Percentiles rank a stretch among this genome's conserved stretches.
phyloP scores from a whole-genome alignment of 768 basidiomycete genomes.

The Russula sp. region DNA sequence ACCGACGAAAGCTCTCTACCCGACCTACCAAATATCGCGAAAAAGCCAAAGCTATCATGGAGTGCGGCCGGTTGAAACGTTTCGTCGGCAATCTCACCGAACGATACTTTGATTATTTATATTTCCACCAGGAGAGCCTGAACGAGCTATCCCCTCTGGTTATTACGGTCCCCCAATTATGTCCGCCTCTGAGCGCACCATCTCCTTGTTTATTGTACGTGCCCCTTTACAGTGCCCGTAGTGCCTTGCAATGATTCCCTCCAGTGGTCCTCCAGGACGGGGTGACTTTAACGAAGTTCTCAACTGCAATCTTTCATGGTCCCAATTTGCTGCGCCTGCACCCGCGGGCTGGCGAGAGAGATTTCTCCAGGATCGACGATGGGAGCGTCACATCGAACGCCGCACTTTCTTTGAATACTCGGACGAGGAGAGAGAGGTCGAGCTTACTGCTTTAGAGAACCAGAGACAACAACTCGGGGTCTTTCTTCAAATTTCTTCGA shows the following conservation, averaged over 20 bases:
- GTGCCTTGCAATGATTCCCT: background rate
- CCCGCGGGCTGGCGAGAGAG: constrained; percentile 24
- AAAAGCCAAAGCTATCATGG: constrained; percentile 16
- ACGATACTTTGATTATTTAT: constrained; percentile 18
- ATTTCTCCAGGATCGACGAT: constrained; percentile 13
- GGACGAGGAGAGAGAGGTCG: constrained; percentile 11
- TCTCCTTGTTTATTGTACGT: constrained; percentile 21
- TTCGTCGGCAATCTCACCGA: constrained; percentile 18
- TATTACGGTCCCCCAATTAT: constrained; percentile 13
- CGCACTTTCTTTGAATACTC: constrained; percentile 15
- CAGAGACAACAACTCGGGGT: constrained; percentile 14
- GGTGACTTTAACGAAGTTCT: constrained; percentile 19
- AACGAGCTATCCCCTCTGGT: constrained; percentile 13
- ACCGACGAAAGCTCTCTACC: constrained; percentile 7
- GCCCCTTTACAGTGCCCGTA: too few relatives aligned
- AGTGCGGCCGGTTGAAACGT: constrained; percentile 8
- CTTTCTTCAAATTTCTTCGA: background rate
- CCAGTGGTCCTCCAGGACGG: constrained; percentile 19
- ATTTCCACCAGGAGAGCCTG: constrained; percentile 19
- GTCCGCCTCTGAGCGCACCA: constrained; percentile 13
- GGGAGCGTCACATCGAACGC: constrained; percentile 14
- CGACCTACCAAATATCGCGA: constrained; percentile 18
- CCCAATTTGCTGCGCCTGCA: constrained; percentile 20
- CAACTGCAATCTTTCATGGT: constrained; percentile 21
- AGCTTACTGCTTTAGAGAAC: constrained; percentile 15